A percentile compares a stretch with the other conserved stretches of the same genome.
Evolutionary conservation across 2,329 filamentous ascomycete genomes (phyloP).

Genomic region (Ophiostoma piceae): DNA sequence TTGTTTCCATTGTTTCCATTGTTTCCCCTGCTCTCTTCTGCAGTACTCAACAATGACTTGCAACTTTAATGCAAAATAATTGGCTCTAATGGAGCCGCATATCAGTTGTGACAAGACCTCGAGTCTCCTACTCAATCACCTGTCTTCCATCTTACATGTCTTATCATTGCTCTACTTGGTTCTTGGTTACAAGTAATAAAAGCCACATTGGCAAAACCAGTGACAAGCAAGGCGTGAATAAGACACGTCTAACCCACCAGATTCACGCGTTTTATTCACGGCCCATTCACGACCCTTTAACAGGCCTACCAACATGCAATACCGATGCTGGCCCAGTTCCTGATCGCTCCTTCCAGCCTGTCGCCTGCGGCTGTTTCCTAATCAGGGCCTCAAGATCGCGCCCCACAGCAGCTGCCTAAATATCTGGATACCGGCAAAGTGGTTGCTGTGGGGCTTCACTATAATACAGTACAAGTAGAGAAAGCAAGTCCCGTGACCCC

Average conservation of each 20-base stretch:
- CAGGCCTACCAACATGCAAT: not conserved
- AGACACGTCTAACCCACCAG: not conserved
- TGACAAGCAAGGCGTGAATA: not conserved
- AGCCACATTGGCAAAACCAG: too few relatives aligned
- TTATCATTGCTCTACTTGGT: too few relatives aligned
- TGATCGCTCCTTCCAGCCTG: slow-evolving; percentile 2
- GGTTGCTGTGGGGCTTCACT: slow-evolving; percentile 9
- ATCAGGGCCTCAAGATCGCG: not conserved
- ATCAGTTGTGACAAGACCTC: not conserved
- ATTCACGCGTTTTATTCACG: not conserved
- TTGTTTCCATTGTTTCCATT: too few relatives aligned
- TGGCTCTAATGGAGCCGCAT: not conserved
- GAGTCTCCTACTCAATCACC: too few relatives aligned
- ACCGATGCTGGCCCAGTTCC: not conserved
- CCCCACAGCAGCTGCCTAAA: slow-evolving; percentile 13
- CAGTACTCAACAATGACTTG: not conserved
- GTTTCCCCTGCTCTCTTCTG: not conserved
- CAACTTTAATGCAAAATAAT: not conserved
- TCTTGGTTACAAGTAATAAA: too few relatives aligned
- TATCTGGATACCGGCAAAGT: not conserved
- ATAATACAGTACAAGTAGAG: not conserved
- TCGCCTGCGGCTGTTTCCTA: not conserved
- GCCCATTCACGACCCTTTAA: not conserved
- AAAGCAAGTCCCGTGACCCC: slow-evolving; percentile 24
- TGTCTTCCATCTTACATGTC: too few relatives aligned